phyloP scores from a whole-genome alignment of 129 eudicot species.

The Solidago caesia region DNA sequence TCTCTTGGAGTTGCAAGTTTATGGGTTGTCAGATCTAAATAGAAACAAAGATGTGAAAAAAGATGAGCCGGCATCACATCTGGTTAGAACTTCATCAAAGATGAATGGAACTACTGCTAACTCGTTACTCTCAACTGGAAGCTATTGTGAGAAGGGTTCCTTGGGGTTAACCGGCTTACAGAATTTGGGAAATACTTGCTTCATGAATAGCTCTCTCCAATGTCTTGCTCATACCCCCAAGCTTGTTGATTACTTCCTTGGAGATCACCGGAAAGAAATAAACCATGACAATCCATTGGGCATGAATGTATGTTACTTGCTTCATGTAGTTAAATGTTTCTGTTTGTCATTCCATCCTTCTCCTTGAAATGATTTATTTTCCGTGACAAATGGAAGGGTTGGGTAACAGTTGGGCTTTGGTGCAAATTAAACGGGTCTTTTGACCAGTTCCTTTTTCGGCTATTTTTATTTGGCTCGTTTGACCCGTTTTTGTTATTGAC shows the following conservation, averaged over 20 bases:
- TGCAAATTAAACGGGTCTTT: not conserved
- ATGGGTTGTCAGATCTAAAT: conserved; percentile 75
- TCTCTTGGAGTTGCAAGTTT: conserved; percentile 91
- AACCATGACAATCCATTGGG: conserved; percentile 89
- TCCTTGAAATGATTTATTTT: not conserved
- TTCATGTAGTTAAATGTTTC: not conserved
- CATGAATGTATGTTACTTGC: conserved; percentile 75
- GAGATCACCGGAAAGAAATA: conserved; percentile 90
- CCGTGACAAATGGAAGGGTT: not conserved
- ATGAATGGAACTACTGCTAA: conserved; percentile 51
- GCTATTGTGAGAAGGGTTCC: conserved; percentile 72
- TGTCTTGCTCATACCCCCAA: conserved; percentile 98
- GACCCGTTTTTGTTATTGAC: not conserved
- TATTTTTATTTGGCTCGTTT: not conserved
- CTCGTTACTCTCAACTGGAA: conserved; percentile 31
- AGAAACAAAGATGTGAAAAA: conserved; percentile 63
- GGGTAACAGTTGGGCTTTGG: not conserved
- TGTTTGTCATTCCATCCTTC: not conserved
- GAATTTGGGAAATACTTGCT: conserved; percentile 94
- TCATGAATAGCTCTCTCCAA: conserved; percentile 98
- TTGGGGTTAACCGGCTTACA: conserved; percentile 96
- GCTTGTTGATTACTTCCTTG: conserved; percentile 97
- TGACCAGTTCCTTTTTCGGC: not conserved
- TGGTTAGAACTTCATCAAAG: conserved; percentile 40
- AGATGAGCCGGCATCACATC: conserved; percentile 44